Percentiles rank a stretch among this genome's conserved stretches.
These are phyloP conservation scores for Ustilago curta DNA, from an alignment of 1,284 basidiomycete species.

Conservation along the genomic window DNA sequence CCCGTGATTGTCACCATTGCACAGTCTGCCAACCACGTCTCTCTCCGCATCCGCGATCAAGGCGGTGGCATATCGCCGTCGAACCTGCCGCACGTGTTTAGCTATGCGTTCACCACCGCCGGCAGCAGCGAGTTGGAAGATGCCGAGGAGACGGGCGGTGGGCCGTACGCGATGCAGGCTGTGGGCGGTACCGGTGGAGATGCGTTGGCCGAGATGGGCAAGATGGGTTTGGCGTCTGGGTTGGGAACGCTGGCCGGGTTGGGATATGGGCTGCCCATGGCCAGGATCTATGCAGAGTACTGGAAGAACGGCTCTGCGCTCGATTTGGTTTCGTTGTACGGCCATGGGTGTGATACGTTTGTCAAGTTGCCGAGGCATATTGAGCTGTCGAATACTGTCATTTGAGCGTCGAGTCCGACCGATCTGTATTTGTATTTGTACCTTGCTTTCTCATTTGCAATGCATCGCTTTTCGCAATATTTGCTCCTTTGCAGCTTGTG, in stretches of 20 bases:
- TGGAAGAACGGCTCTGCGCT: conserved; percentile 50
- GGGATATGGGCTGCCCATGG: conserved; percentile 80
- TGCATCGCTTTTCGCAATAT: conserved; percentile 1
- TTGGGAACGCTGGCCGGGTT: conserved; percentile 83
- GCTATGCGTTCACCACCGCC: conserved; percentile 88
- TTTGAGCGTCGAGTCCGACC: conserved; percentile 9
- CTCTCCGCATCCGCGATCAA: conserved; percentile 83
- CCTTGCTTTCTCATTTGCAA: not conserved
- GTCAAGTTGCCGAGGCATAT: conserved; percentile 59
- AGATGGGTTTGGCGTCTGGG: conserved; percentile 79
- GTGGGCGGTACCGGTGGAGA: conserved; percentile 74
- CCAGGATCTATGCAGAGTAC: conserved; percentile 78
- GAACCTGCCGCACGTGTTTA: conserved; percentile 83
- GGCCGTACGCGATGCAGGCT: conserved; percentile 76
- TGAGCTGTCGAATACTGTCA: conserved; percentile 51
- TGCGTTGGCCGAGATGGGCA: conserved; percentile 74
- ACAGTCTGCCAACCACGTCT: conserved; percentile 76
- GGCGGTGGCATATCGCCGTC: conserved; percentile 83
- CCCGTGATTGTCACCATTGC: conserved; percentile 79
- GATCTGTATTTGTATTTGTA: conserved; percentile 24
- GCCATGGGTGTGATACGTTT: conserved; percentile 63
- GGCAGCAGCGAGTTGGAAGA: conserved; percentile 75
- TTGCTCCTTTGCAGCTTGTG: no score
- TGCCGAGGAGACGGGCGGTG: conserved; percentile 77
- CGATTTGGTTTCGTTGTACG: conserved; percentile 34